Evolutionary conservation across 2,329 filamentous ascomycete species (phyloP).

Genomic region (Aquanectria penicillioides): DNA sequence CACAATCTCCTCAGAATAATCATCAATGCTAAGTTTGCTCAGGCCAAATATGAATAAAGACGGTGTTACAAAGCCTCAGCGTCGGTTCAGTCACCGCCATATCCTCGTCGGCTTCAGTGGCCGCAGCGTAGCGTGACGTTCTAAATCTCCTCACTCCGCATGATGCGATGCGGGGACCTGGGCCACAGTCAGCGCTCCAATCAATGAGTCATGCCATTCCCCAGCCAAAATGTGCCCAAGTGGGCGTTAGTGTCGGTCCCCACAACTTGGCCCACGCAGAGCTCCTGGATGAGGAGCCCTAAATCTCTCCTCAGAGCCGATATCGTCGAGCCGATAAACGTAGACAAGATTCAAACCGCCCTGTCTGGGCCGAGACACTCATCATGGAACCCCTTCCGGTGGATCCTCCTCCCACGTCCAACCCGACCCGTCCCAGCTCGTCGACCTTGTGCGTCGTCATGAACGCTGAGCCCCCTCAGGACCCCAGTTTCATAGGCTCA

Average conservation of each 20-base stretch:
- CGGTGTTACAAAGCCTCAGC: no score
- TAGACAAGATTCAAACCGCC: neutral
- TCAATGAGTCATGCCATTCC: slow-evolving; percentile 17
- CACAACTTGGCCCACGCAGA: slow-evolving; percentile 2
- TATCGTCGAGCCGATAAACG: neutral
- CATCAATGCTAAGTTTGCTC: no score
- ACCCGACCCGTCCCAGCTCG: neutral
- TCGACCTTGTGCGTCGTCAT: neutral
- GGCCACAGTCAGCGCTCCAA: neutral
- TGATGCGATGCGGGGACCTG: slow-evolving; percentile 9
- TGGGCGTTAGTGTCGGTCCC: neutral
- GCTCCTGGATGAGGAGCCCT: neutral
- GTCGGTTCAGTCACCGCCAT: no score
- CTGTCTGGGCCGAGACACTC: neutral
- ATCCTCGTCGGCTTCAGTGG: no score
- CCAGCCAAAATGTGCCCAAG: slow-evolving; percentile 2
- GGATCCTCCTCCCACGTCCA: neutral
- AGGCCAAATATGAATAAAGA: no score
- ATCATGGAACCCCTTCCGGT: neutral
- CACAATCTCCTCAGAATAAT: no score
- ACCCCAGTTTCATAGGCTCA: slow-evolving; percentile 31
- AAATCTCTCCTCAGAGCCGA: slow-evolving; percentile 2
- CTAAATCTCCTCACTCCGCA: neutral
- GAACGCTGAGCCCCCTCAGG: slow-evolving; percentile 15
- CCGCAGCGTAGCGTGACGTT: no score